phyloP scores from a whole-genome alignment of 2,329 filamentous ascomycete species.

The Fusarium anthophilum region DNA sequence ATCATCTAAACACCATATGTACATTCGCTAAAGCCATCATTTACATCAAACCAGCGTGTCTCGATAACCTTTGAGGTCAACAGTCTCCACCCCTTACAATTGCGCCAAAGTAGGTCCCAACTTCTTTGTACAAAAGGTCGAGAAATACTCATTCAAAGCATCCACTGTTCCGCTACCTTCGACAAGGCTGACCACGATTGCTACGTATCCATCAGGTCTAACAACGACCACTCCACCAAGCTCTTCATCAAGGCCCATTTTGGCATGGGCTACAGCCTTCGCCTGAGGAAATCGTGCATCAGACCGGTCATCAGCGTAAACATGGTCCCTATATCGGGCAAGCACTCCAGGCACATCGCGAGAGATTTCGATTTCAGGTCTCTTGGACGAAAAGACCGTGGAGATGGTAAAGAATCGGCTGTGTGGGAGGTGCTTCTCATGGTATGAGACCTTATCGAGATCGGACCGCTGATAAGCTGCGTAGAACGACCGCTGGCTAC shows the following conservation, averaged over 20 bases:
- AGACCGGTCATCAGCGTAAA: conserved; percentile 87
- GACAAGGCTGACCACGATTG: conserved; percentile 75
- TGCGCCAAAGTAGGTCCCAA: conserved; percentile 49
- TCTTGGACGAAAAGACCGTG: conserved; percentile 75
- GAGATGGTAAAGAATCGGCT: conserved; percentile 83
- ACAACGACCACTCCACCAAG: conserved; percentile 84
- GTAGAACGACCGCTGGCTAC: conserved; percentile 77
- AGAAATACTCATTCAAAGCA: conserved; percentile 85
- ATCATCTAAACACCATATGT: neutral
- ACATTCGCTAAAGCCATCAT: conserved; percentile 1
- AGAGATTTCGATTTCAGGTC: conserved; percentile 76
- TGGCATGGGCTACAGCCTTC: conserved; percentile 80
- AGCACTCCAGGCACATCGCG: conserved; percentile 76
- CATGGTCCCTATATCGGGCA: conserved; percentile 79
- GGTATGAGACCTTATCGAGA: conserved; percentile 71
- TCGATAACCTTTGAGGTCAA: neutral
- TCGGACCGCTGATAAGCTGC: conserved; percentile 70
- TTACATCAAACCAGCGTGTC: neutral
- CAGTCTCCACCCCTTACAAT: conserved; percentile 25
- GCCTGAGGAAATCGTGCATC: conserved; percentile 76
- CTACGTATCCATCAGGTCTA: conserved; percentile 87
- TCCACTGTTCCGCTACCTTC: conserved; percentile 84
- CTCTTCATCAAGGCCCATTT: conserved; percentile 81
- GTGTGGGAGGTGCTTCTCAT: conserved; percentile 87
- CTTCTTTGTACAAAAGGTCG: conserved; percentile 73